A percentile compares a stretch with the other conserved stretches of the same genome.
phyloP scores from a whole-genome alignment of 345 rosid genomes.

The Geranium rotundifolium region DNA sequence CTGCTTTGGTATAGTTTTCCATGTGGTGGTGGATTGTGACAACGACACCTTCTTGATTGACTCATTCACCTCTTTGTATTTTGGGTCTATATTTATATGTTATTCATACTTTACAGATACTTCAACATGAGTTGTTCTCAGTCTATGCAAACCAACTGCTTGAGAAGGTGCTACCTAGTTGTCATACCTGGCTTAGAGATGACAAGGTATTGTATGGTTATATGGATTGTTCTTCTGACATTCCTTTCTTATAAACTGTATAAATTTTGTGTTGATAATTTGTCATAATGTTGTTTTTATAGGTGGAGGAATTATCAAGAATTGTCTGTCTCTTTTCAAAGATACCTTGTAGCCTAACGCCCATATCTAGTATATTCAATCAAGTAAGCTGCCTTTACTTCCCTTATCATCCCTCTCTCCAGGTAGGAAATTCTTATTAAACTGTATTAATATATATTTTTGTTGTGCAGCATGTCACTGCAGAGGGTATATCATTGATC shows the following conservation, averaged over 20 bases:
- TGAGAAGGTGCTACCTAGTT: conserved; percentile 88
- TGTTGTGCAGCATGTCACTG: conserved; percentile 63
- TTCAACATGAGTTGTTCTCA: conserved; percentile 78
- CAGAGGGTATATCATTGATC: conserved; percentile 77
- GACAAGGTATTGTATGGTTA: conserved; percentile 47
- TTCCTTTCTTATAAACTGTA: not conserved
- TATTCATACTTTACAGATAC: conserved; percentile 42
- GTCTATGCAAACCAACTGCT: conserved; percentile 51
- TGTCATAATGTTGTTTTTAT: conserved; percentile 3
- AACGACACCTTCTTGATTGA: not conserved
- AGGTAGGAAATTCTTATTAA: not conserved
- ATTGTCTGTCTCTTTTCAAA: conserved; percentile 83
- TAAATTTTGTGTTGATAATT: no score
- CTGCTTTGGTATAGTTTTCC: not conserved
- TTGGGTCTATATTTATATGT: not conserved
- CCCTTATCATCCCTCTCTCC: not conserved
- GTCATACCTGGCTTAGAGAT: conserved; percentile 73
- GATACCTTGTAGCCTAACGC: conserved; percentile 64
- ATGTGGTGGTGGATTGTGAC: no score
- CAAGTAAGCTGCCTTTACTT: conserved; percentile 36
- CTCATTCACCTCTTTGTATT: not conserved
- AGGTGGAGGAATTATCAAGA: conserved; percentile 94
- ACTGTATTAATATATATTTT: conserved; percentile 4
- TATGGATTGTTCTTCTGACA: not conserved
- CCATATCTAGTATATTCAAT: conserved; percentile 71